Base-by-base conservation (phyloP, 768 basidiomycete species). In the Podaxis rugospora region DNA sequence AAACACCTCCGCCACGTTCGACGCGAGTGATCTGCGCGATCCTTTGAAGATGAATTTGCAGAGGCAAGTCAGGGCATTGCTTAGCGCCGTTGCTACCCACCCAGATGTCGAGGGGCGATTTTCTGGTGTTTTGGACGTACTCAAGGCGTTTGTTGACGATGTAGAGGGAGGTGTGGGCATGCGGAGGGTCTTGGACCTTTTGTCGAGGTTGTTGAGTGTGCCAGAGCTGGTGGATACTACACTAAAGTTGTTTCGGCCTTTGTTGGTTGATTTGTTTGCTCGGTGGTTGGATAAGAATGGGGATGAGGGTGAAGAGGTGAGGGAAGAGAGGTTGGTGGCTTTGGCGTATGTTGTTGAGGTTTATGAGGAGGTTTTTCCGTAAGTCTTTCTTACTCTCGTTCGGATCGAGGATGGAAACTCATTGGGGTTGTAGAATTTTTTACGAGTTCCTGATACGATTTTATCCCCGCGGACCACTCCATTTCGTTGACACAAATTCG, bases 251-350 rank as follows among this genome's bases (percentile, higher is more conserved):
- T 98, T 90, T 74, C 77, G 89, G 63, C 95, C 95, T 3, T 72
- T 98, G 55, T 71, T 93, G 40, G 66, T 89, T 27, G 91, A 96
- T 71, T 74, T 98, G 25, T 88, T 87, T 67, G 90, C 90, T 3
- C 74, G 90, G 67, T 97, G 93, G 93, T 69, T 95, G 44, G 76
- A 87, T n/a, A 74, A 78, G 18, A 66, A 77, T 39, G 72, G 80
- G 61, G 68, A 80, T 36, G 73, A 78, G 23, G 80, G 84, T 57
- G 80, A 82, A 71, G 80, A 63, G 68, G 80, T 36, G 72, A 79
- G 23, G 80, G 85, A 40, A 79, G 82, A 66, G 72, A 70, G 54
- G 63, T 72, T 87, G 51, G 74, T 80, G 51, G 86, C 87, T 2
- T 73, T 90, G n/a, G 85, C 80, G 66, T 72, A 83, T 61, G 73